These are phyloP conservation scores for Escovopsis weberi DNA, from an alignment of 2,329 filamentous ascomycete genomes.

Conservation along the genomic window DNA sequence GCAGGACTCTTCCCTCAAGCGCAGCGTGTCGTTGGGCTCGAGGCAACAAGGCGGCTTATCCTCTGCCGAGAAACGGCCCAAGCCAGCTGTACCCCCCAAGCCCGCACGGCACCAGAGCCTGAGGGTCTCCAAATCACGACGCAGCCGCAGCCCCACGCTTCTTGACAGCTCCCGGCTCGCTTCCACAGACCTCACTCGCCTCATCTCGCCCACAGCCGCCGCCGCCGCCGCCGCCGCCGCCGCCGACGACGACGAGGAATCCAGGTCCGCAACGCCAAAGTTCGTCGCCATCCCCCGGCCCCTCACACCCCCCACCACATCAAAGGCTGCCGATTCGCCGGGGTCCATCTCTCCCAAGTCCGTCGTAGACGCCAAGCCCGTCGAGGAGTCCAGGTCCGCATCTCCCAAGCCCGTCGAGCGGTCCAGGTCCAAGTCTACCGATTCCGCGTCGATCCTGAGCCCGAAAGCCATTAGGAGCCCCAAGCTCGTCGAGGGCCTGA, in stretches of 20 bases:
- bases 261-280: neutral
- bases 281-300: neutral
- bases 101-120: constrained; percentile 2
- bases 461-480: neutral
- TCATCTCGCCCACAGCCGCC: neutral
- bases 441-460: neutral
- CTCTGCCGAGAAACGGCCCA: neutral
- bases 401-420: neutral
- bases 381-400: neutral
- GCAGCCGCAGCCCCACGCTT: neutral
- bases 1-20: constrained; percentile 5
- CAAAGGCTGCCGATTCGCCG: too few species aligned
- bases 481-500: neutral
- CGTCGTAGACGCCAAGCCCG: neutral
- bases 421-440: neutral
- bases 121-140: constrained; percentile 3
- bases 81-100: neutral
- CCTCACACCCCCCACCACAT: too few species aligned
- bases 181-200: neutral
- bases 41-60: constrained; percentile 1
- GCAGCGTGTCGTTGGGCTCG: constrained; percentile 8
- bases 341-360: too few species aligned
- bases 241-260: neutral
- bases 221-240: neutral
- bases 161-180: constrained; percentile 1